phyloP scores from a whole-genome alignment of 163 green algal species.

The Chlorella variabilis region DNA sequence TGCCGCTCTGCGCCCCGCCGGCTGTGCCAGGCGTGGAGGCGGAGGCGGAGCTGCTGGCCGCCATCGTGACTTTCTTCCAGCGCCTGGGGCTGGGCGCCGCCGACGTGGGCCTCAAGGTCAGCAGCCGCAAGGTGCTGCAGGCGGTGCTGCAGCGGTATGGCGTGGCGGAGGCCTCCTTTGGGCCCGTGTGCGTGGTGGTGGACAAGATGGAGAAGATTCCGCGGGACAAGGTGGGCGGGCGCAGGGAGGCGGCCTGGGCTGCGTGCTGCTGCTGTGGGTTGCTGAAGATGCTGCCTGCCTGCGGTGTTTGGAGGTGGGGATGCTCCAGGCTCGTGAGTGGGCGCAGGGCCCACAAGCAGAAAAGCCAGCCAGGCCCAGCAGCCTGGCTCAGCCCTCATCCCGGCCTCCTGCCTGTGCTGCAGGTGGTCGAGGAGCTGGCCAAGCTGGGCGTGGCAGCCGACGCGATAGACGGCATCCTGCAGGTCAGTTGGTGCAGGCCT shows the following conservation, averaged over 20 bases:
- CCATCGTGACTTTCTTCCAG: conserved; percentile 90
- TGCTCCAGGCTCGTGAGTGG: no score
- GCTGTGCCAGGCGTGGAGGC: conserved; percentile 82
- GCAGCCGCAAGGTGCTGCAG: conserved; percentile 82
- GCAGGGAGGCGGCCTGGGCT: not conserved
- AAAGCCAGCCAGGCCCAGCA: not conserved
- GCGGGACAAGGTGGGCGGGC: conserved; percentile 65
- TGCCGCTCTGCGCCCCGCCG: no score
- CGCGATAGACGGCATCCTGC: conserved; percentile 76
- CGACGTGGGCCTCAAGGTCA: conserved; percentile 93
- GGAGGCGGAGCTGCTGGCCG: conserved; percentile 95
- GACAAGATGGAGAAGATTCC: conserved; percentile 97
- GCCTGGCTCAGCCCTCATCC: not conserved
- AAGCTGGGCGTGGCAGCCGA: conserved; percentile 62
- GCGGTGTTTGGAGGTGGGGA: no score
- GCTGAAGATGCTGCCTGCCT: no score
- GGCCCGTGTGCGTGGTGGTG: conserved; percentile 91
- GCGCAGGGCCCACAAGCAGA: not conserved
- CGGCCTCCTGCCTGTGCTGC: not conserved
- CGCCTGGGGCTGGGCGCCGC: conserved; percentile 71
- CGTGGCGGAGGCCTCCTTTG: conserved; percentile 62
- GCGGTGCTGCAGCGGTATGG: conserved; percentile 67
- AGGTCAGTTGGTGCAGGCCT: not conserved
- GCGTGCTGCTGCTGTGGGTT: no score
- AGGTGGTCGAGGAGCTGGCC: conserved; percentile 79